A percentile compares a stretch with the other conserved stretches of the same genome.
Conservation (phyloP, 192 early-diverging fungal species). For the Obelidium mucronatum region DNA sequence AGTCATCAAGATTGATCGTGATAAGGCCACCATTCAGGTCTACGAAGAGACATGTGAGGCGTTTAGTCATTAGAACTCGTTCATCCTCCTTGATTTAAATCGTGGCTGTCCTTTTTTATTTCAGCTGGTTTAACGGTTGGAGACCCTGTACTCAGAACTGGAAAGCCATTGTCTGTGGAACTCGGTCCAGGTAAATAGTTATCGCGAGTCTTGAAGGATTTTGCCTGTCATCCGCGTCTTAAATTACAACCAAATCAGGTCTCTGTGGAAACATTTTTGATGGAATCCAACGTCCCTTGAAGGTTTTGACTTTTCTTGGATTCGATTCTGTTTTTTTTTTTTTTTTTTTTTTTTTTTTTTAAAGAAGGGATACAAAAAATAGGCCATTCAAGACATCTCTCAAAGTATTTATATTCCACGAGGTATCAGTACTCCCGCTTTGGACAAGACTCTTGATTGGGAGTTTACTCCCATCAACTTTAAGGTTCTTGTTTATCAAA, state of each 20-base stretch:
- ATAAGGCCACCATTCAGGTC: conserved; percentile 99
- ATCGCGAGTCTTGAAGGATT: background rate
- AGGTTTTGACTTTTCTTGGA: conserved; percentile 54
- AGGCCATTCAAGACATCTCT: conserved; percentile 91
- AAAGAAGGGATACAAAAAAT: conserved; percentile 2
- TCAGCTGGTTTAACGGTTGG: conserved; percentile 96
- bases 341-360: background rate
- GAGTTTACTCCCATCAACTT: conserved; percentile 94
- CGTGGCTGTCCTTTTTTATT: background rate
- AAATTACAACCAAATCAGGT: conserved; percentile 42
- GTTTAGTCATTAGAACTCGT: conserved; percentile 2
- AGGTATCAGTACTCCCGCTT: conserved; percentile 96
- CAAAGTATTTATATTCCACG: conserved; percentile 99
- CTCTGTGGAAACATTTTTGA: conserved; percentile 97
- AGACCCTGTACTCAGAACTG: conserved; percentile 97
- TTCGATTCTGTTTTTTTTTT: too few species aligned
- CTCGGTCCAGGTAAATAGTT: conserved; percentile 85
- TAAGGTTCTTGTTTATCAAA: conserved; percentile 60
- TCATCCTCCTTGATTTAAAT: too few species aligned
- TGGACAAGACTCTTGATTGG: conserved; percentile 91
- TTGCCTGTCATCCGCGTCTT: background rate
- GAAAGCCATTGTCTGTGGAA: conserved; percentile 98
- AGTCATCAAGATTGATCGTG: conserved; percentile 98
- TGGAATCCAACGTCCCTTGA: conserved; percentile 98
- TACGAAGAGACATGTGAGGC: conserved; percentile 98